Evolutionary conservation across 2,329 filamentous ascomycete species (phyloP).

Genomic region (Falciphora oryzae): DNA sequence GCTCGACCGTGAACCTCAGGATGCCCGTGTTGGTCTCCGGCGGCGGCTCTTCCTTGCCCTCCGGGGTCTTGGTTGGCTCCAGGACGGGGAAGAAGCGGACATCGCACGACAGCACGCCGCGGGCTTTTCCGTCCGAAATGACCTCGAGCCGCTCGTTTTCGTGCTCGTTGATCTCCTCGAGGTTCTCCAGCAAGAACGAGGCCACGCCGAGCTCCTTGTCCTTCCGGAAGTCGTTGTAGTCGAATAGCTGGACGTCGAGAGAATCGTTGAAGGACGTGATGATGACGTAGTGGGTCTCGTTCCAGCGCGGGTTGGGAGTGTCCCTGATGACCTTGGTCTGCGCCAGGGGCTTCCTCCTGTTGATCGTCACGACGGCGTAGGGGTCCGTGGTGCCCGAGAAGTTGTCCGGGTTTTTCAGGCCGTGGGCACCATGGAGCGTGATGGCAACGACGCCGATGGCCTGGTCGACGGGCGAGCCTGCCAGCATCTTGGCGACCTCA

Average conservation of each 20-base stretch:
- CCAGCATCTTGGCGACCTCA: conserved; percentile 96
- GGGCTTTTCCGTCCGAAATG: conserved; percentile 73
- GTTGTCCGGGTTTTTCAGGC: conserved; percentile 91
- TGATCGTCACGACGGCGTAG: conserved; percentile 79
- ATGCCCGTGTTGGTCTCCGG: conserved; percentile 94
- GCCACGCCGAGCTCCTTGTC: conserved; percentile 90
- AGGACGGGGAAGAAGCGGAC: conserved; percentile 94
- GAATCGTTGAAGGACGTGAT: conserved; percentile 85
- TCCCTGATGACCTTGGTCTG: conserved; percentile 85
- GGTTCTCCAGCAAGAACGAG: conserved; percentile 75
- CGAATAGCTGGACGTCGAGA: conserved; percentile 77
- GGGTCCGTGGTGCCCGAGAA: conserved; percentile 90
- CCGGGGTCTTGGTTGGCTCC: conserved; percentile 62
- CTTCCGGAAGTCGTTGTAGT: conserved; percentile 94
- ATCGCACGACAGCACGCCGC: conserved; percentile 74
- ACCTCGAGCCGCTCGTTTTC: conserved; percentile 85
- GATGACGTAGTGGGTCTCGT: conserved; percentile 94
- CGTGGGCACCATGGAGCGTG: conserved; percentile 84
- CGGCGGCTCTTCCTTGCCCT: conserved; percentile 72
- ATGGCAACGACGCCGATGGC: conserved; percentile 91
- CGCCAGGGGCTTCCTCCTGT: conserved; percentile 73
- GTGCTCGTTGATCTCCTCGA: conserved; percentile 70
- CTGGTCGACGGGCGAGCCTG: conserved; percentile 88
- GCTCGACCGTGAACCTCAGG: conserved; percentile 85
- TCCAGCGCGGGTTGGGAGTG: conserved; percentile 85